A percentile compares a stretch with the other conserved stretches of the same genome.
Evolutionary conservation across 163 green algal genomes (phyloP).

Genomic region (Trebouxiophyceae sp.): DNA sequence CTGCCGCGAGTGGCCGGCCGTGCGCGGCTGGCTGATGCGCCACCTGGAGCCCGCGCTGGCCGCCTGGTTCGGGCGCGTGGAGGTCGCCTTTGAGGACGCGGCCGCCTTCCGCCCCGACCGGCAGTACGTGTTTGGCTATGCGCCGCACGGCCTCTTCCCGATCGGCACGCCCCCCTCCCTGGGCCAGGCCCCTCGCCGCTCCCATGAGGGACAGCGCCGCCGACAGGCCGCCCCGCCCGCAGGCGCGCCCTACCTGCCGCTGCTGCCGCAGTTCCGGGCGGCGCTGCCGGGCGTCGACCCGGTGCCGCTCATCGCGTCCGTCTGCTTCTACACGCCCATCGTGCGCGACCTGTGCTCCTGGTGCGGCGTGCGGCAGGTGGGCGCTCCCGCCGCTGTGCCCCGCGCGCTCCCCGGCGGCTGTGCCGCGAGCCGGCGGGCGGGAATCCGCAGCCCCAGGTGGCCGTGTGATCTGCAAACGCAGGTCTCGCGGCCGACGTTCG

Average conservation of each 20-base stretch:
- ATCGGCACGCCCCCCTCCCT: conserved; percentile 26
- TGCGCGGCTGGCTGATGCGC: conserved; percentile 35
- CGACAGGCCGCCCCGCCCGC: too few species aligned
- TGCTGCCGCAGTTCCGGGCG: conserved; percentile 47
- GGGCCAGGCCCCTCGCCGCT: too few species aligned
- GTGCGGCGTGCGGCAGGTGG: conserved; percentile 47
- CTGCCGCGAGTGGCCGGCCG: conserved; percentile 49
- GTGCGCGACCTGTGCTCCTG: conserved; percentile 58
- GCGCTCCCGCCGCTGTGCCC: too few species aligned
- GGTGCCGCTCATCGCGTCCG: conserved; percentile 55
- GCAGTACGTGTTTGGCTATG: conserved; percentile 70
- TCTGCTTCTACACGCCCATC: conserved; percentile 58
- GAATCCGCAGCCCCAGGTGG: too few species aligned
- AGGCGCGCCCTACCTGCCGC: conserved; percentile 65
- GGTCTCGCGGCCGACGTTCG: conserved; percentile 63
- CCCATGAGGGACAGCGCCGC: too few species aligned
- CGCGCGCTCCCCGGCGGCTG: too few species aligned
- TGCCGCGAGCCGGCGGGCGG: too few species aligned
- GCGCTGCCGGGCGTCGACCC: conserved; percentile 44
- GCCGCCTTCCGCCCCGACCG: conserved; percentile 17
- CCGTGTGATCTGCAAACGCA: too few species aligned
- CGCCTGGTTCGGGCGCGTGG: conserved; percentile 55
- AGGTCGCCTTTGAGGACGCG: conserved; percentile 38
- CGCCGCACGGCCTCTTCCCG: conserved; percentile 74
- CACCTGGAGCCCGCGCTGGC: conserved; percentile 48